Evolutionary conservation across 2,329 filamentous ascomycete species (phyloP), one percentile per base, ranked within the genome.

Genomic region (Hypoxylon sp.): DNA sequence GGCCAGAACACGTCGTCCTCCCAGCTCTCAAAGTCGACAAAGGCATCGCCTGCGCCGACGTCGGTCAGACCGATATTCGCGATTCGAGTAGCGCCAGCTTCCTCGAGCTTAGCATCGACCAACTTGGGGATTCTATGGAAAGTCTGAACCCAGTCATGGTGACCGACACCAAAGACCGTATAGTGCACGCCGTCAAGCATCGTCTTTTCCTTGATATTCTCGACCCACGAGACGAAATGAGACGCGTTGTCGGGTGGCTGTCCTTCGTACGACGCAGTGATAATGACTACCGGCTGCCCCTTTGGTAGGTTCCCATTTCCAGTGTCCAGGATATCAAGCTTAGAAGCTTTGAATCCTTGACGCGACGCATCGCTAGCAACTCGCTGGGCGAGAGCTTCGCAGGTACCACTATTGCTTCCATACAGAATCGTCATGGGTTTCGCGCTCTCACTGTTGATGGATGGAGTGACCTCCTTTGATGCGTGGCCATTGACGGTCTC

Each of bases 341-440:
- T 77, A 2, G 74, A 70, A 4, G 84, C 83, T 3, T 70, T 73
- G 71, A 86, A 91, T 0, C 89, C 89, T 64, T 85, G 84, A 2
- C 72, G 71, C 1, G 77, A 66, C 0, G 88, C 88, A 66, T 86
- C 82, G 7, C 80, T 77, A 0, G 86, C 86, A 9, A 92, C 71
- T 23, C 83, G 78, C 60, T 88, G 82, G 1, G 89, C 86, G 41
- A 92, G 79, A 1, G 85, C 79, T 71, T 92, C 87, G 70, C 89
- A 92, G 1, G 89, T 92, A 0, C 89, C 89, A 1, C 85, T 86
- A 69, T 91, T 91, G 15, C 87, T 89, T 2, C 90, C 90, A 67
- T 90, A 92, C 38, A 87, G 82, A 17, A 93, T 82, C n/a, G 82
- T 82, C 62, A 93, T 72, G 0, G 79, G 80, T 55, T 77, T 78